Base-by-base conservation (phyloP, 2,329 filamentous ascomycete genomes). In the Penicillium freii region DNA sequence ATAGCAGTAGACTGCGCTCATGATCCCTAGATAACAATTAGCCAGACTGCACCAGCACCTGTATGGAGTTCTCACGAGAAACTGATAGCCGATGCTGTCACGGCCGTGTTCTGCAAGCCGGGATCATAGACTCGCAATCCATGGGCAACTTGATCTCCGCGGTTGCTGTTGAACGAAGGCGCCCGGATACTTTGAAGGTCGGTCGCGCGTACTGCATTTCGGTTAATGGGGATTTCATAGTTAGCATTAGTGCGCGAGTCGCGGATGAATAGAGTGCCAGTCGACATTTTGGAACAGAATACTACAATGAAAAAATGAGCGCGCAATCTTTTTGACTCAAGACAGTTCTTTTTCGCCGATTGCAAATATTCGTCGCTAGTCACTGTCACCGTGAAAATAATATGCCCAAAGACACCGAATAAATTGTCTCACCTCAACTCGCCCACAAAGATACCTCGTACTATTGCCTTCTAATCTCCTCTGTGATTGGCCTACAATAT, bases 121-220 rank as follows among this genome's bases (percentile, higher is more conserved):
- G 71, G 70, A 55, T 75, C 72, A 51, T 73, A 64, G 2, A 75
- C 60, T 5, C 69, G 65, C 7, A 75, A 60, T 11, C 71, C 73
- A 44, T 58, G 51, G 15, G 52, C 51, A 5, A 62, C 58, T 44
- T 69, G 68, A 38, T 72, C 67, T 3, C 61, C 62, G 13, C 58
- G 60, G 43, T 71, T 54, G 3, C 58, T 29, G 1, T 47, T 62
- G 17, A 46, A 25, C 1, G 48, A 42, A 21, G 61, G 56, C 2
- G 59, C 62, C 54, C 56, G 65, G 27, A 75, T 75, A 19, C 59
- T 54, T 29, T 66, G 69, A 25, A 75, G 56, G 33, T 71, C 69
- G 5, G 59, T 40, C 1, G 72, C 71, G 1, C 59, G 60, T 23
- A 73, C 49, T 11, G 69, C 58, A 54, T 74, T 73, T 38, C 57